Conservation (phyloP, 768 basidiomycete species). For the Naganishia friedmannii region DNA sequence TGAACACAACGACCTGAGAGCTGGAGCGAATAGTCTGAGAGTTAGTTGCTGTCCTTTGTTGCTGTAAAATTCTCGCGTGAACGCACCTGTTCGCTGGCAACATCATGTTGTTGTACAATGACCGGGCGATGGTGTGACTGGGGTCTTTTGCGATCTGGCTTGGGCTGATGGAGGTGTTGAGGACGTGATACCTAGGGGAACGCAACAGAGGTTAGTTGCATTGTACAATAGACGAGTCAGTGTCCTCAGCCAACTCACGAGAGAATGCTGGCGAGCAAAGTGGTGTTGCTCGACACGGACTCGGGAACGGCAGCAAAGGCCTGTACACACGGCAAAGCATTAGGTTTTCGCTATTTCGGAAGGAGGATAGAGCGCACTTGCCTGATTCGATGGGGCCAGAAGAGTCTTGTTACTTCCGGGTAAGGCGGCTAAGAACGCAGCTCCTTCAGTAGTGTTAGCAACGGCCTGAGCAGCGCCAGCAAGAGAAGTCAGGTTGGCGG, state of each 20-base stretch:
- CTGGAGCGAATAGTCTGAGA: background rate
- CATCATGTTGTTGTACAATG: conserved; percentile 56
- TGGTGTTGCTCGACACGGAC: conserved; percentile 51
- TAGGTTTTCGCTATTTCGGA: conserved; percentile 62
- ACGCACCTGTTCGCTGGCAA: conserved; percentile 25
- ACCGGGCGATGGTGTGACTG: conserved; percentile 64
- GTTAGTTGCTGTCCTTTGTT: background rate
- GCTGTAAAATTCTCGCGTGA: background rate
- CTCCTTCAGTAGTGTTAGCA: conserved; percentile 56
- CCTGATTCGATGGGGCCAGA: conserved; percentile 38
- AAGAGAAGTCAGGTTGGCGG: conserved; percentile 45
- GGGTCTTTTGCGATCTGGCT: conserved; percentile 56
- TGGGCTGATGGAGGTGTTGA: conserved; percentile 59
- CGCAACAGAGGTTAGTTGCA: too few relatives aligned
- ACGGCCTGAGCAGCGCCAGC: conserved; percentile 54
- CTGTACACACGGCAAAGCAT: conserved; percentile 39
- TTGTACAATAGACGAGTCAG: too few relatives aligned
- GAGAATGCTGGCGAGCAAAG: conserved; percentile 57
- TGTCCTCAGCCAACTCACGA: conserved; percentile 37
- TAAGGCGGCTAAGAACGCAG: conserved; percentile 54
- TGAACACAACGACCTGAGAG: conserved; percentile 40
- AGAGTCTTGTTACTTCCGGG: conserved; percentile 39
- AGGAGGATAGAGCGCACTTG: conserved; percentile 40
- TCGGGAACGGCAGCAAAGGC: conserved; percentile 55
- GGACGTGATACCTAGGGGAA: conserved; percentile 61